These are phyloP conservation scores for Heliosperma pusillum DNA, from an alignment of 148 eudicot genomes.

Conservation along the genomic window DNA sequence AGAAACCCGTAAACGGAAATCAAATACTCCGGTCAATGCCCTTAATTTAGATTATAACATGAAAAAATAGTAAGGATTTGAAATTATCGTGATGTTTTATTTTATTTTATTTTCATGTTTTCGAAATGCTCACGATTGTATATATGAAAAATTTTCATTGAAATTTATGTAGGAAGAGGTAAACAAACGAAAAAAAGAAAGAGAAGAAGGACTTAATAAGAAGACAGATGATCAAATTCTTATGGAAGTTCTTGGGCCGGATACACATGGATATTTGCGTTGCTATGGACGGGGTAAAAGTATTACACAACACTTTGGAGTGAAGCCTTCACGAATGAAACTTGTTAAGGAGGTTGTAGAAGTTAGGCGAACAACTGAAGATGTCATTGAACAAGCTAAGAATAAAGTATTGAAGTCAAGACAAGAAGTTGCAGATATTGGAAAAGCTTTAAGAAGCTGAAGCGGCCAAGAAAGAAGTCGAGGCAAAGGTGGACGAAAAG, in stretches of 20 bases:
- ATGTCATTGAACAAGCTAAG: no score
- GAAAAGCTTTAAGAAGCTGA: background rate
- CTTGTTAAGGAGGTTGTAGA: no score
- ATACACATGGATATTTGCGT: constrained; percentile 20
- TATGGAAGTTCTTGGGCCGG: constrained; percentile 14
- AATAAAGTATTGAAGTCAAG: background rate
- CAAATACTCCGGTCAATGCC: no score
- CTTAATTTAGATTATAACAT: background rate
- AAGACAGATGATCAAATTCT: constrained; percentile 15
- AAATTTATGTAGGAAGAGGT: background rate
- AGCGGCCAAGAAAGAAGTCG: background rate
- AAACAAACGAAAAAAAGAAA: constrained; percentile 4
- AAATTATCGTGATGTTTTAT: background rate
- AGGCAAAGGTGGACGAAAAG: constrained; percentile 1
- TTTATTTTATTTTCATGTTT: background rate
- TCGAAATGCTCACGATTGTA: background rate
- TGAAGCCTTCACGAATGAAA: constrained; percentile 8
- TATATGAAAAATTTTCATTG: background rate
- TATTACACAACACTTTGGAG: constrained; percentile 1
- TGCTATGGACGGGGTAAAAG: constrained; percentile 14
- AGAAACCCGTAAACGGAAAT: background rate
- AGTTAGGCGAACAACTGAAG: no score
- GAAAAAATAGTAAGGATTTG: background rate
- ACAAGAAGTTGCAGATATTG: background rate
- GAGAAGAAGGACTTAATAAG: constrained; percentile 16